A percentile compares a stretch with the other conserved stretches of the same genome.
phyloP scores from a whole-genome alignment of 2,329 filamentous ascomycete species.

The Cercospora janseana region DNA sequence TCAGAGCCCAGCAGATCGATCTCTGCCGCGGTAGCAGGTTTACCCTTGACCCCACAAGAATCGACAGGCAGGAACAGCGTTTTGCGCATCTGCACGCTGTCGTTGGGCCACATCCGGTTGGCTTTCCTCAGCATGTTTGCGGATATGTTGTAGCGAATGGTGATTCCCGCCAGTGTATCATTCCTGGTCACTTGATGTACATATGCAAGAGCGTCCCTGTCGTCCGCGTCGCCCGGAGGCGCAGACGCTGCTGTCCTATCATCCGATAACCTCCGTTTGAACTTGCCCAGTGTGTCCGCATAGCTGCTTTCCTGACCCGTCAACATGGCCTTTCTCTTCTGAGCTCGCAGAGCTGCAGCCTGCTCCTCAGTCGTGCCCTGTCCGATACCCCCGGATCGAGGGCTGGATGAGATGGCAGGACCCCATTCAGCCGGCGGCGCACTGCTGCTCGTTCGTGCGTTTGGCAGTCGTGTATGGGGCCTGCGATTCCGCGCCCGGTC shows the following conservation, averaged over 20 bases:
- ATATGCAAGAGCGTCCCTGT: constrained; percentile 79
- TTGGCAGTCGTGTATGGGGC: constrained; percentile 28
- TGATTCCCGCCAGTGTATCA: constrained; percentile 88
- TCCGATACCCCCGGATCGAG: constrained; percentile 42
- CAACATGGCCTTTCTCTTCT: constrained; percentile 51
- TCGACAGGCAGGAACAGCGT: constrained; percentile 83
- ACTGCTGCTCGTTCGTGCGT: constrained; percentile 33
- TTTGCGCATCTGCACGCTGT: constrained; percentile 81
- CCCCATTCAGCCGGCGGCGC: constrained; percentile 51
- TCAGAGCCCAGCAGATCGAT: constrained; percentile 36
- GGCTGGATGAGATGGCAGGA: constrained; percentile 38
- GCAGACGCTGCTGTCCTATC: constrained; percentile 52
- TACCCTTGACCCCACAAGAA: constrained; percentile 79
- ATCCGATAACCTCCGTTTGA: constrained; percentile 68
- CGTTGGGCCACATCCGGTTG: constrained; percentile 92
- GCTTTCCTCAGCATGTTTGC: constrained; percentile 79
- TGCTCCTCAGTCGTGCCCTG: constrained; percentile 48
- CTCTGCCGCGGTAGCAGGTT: constrained; percentile 45
- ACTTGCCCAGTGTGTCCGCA: constrained; percentile 47
- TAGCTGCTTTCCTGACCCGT: constrained; percentile 40
- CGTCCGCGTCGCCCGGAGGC: constrained; percentile 57
- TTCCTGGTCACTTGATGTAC: constrained; percentile 77
- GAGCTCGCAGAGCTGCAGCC: constrained; percentile 48
- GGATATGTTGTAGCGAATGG: constrained; percentile 84
- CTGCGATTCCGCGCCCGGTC: constrained; percentile 34